phyloP scores from a whole-genome alignment of 2,329 filamentous ascomycete species.

The Cladophialophora chaetospira region DNA sequence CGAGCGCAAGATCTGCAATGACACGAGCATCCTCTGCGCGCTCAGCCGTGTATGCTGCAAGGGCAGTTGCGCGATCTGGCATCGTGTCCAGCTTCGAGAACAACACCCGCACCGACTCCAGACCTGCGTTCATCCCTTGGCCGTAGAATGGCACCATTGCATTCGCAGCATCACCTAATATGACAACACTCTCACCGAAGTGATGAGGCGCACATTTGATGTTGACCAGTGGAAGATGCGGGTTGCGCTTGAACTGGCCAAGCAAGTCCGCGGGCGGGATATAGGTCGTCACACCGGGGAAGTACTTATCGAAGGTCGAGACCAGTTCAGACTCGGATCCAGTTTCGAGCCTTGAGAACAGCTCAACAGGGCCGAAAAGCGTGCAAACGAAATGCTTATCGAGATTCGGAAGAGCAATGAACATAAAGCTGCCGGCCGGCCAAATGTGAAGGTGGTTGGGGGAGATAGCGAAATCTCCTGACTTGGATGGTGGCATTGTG shows the following conservation, averaged over 20 bases:
- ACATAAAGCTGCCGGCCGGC: constrained; percentile 94
- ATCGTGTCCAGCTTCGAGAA: constrained; percentile 75
- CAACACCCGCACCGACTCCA: constrained; percentile 89
- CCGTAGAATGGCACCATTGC: constrained; percentile 99
- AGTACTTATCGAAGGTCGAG: constrained; percentile 76
- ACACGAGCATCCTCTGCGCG: constrained; percentile 79
- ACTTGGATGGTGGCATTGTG: constrained; percentile 62
- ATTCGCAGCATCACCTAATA: constrained; percentile 91
- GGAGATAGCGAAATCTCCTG: constrained; percentile 70
- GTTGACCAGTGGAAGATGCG: constrained; percentile 87
- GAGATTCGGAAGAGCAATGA: constrained; percentile 88
- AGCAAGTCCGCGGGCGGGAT: constrained; percentile 65
- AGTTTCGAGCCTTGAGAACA: constrained; percentile 69
- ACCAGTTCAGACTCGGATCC: constrained; percentile 59
- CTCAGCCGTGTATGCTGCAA: constrained; percentile 73
- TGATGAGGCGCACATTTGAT: constrained; percentile 93
- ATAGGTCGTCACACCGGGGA: constrained; percentile 75
- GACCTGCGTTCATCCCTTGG: constrained; percentile 94
- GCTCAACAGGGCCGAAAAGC: constrained; percentile 75
- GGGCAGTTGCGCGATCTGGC: constrained; percentile 50
- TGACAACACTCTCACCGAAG: constrained; percentile 72
- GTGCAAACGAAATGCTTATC: constrained; percentile 96
- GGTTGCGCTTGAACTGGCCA: constrained; percentile 75
- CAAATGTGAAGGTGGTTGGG: constrained; percentile 96
- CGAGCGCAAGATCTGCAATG: constrained; percentile 87